Percentiles rank a stretch among this genome's conserved stretches.
Evolutionary conservation across 805 yeast species (phyloP).

Genomic region (Priceomyces fermenticarens): DNA sequence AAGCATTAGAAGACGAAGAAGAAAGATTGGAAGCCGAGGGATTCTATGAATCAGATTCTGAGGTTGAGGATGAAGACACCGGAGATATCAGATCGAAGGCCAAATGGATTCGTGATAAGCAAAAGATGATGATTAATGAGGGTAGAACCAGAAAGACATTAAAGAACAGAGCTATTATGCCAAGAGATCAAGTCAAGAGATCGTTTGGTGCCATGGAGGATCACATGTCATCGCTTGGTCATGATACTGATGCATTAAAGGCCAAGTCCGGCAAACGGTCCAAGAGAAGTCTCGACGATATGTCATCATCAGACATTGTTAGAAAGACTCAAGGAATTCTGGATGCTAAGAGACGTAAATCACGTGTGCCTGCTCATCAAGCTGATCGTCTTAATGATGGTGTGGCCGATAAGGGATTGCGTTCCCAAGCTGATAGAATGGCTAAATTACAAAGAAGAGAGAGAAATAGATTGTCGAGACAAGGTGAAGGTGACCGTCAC

Average conservation of each 20-base stretch:
- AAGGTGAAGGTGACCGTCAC: constrained; percentile 96
- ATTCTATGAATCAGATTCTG: constrained; percentile 82
- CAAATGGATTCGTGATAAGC: constrained; percentile 91
- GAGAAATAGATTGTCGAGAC: constrained; percentile 87
- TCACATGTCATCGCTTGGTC: constrained; percentile 87
- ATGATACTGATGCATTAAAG: constrained; percentile 67
- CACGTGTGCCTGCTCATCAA: constrained; percentile 54
- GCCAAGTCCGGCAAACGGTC: constrained; percentile 42
- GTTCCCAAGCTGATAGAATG: constrained; percentile 83
- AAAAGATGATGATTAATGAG: constrained; percentile 87
- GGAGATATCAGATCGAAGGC: constrained; percentile 83
- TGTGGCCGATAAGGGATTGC: constrained; percentile 72
- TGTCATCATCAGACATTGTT: constrained; percentile 79
- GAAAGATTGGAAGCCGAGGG: constrained; percentile 92
- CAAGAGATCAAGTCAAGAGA: constrained; percentile 82
- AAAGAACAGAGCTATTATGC: constrained; percentile 84
- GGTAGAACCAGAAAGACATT: constrained; percentile 83
- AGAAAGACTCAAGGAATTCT: constrained; percentile 49
- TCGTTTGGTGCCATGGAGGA: constrained; percentile 76
- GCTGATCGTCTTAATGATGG: constrained; percentile 84
- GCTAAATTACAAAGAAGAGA: constrained; percentile 89
- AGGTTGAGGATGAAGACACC: constrained; percentile 54
- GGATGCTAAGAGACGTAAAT: constrained; percentile 41
- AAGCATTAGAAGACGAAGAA: constrained; percentile 96
- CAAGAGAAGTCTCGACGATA: constrained; percentile 34